A percentile compares a stretch with the other conserved stretches of the same genome.
Conservation (phyloP, 106 monocot genomes). For the Apostasia shenzhenica region DNA sequence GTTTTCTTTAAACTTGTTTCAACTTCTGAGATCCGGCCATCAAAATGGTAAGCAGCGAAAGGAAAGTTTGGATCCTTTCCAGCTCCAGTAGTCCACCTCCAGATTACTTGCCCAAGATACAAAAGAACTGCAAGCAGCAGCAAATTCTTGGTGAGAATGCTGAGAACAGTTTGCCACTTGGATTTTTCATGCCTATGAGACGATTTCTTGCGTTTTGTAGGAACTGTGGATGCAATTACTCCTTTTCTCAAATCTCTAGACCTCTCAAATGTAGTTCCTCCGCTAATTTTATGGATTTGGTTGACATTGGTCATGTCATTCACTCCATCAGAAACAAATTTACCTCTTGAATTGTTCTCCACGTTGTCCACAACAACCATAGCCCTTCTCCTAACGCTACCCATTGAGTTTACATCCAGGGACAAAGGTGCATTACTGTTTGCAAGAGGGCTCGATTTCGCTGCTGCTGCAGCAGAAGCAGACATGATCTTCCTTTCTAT, state of each 20-base stretch:
- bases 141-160: slow-evolving; percentile 47
- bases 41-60: slow-evolving; percentile 46
- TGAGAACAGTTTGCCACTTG: slow-evolving; percentile 55
- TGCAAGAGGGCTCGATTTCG: slow-evolving; percentile 8
- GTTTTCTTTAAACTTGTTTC: slow-evolving; percentile 68
- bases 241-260: slow-evolving; percentile 32
- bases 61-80: slow-evolving; percentile 10
- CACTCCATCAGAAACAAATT: slow-evolving; percentile 13
- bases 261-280: slow-evolving; percentile 38
- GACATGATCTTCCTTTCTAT: slow-evolving; percentile 14
- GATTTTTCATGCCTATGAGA: slow-evolving; percentile 30
- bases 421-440: slow-evolving; percentile 18
- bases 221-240: slow-evolving; percentile 17
- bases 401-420: slow-evolving; percentile 27
- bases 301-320: slow-evolving; percentile 27
- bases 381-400: slow-evolving; percentile 37
- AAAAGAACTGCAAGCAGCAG: slow-evolving; percentile 54
- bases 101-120: slow-evolving; percentile 49
- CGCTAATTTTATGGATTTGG: slow-evolving; percentile 46
- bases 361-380: slow-evolving; percentile 28
- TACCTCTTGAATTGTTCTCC: slow-evolving; percentile 27
- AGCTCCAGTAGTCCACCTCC: slow-evolving; percentile 36
- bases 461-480: slow-evolving; percentile 21
- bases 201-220: slow-evolving; percentile 37
- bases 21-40: slow-evolving; percentile 62